Evolutionary conservation across 139 green algal genomes (phyloP), one percentile per base, ranked within the genome.

Genomic region (Zygnema cylindricum): DNA sequence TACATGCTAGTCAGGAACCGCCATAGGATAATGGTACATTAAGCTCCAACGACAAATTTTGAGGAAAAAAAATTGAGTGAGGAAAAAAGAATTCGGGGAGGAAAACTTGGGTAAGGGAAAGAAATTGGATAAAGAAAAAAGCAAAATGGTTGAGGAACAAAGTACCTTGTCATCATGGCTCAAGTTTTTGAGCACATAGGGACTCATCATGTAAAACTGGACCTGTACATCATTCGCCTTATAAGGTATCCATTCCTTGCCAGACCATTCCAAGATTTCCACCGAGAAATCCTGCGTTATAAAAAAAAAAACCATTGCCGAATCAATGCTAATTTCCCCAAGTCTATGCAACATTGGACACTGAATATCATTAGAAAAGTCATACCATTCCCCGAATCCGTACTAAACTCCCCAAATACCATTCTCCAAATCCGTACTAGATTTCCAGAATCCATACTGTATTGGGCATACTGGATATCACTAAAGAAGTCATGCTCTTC

Each of bases 121-220:
- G 43, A 69, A n/a, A n/a, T n/a, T n/a, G n/a, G n/a, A n/a, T n/a
- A n/a, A 33, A 36, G 30, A 32, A 36, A 40, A 35, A 83, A 55
- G 76, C 23, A 55, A 83, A 69, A 83, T 32, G 32, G n/a, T n/a
- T n/a, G n/a, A n/a, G n/a, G n/a, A n/a, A n/a, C n/a, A n/a, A n/a
- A 77, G 91, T 23, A 95, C 95, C 63, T 96, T 93, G 63, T 89
- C 92, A 43, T 96, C 91, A 49, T 95, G 92, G 33, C 76, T 38
- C 49, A 99, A 91, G 0, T 91, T 94, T 57, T 91, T 92, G 42
- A 97, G 93, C 0, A 98, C 86, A 88, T 99, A 95, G 38, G 97
- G 97, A 92, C 98, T 95, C 77, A 99, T 94, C 97, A 99, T 99
- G 38, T 92, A 89, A 85, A 98, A 98, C 91, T 98, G 95, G 33